These are phyloP conservation scores for Phytophthora constricta DNA, from an alignment of 352 stramenopile species.

Conservation along the genomic window DNA sequence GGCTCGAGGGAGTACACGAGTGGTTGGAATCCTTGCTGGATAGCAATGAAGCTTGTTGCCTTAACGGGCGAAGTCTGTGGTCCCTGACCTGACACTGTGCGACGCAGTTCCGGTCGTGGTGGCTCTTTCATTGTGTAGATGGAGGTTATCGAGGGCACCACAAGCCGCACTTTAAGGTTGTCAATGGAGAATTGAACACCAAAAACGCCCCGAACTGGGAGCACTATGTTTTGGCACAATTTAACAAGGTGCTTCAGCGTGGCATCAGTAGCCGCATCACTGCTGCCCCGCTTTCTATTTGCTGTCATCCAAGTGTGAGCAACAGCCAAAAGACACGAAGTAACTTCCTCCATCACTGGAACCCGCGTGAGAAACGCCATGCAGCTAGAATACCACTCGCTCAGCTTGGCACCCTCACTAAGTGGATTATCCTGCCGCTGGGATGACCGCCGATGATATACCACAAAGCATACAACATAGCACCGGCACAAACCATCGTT, in stretches of 20 bases:
- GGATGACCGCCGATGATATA: slow-evolving; percentile 55
- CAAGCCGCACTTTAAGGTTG: slow-evolving; percentile 42
- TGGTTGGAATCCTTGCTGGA: slow-evolving; percentile 65
- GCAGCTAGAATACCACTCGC: slow-evolving; percentile 70
- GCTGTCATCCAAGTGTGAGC: slow-evolving; percentile 54
- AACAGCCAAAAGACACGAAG: slow-evolving; percentile 60
- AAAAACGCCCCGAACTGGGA: slow-evolving; percentile 72
- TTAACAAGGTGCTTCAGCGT: slow-evolving; percentile 50
- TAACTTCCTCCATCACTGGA: slow-evolving; percentile 63
- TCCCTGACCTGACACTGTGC: slow-evolving; percentile 19
- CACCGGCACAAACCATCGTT: slow-evolving; percentile 72
- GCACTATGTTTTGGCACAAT: slow-evolving; percentile 62
- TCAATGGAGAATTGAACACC: slow-evolving; percentile 63
- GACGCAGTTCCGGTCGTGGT: slow-evolving; percentile 21
- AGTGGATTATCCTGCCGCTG: neutral
- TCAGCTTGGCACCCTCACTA: slow-evolving; percentile 9
- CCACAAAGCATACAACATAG: slow-evolving; percentile 75
- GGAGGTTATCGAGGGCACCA: slow-evolving; percentile 61
- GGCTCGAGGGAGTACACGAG: slow-evolving; percentile 72
- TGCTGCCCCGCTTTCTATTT: slow-evolving; percentile 8
- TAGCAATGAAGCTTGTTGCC: slow-evolving; percentile 52
- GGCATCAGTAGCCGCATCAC: neutral
- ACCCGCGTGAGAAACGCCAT: slow-evolving; percentile 78
- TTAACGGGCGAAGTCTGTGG: slow-evolving; percentile 52
- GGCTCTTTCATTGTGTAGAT: slow-evolving; percentile 52